These are phyloP conservation scores for Xerocomellus chrysenteron DNA, from an alignment of 768 basidiomycete species.

Conservation along the genomic window DNA sequence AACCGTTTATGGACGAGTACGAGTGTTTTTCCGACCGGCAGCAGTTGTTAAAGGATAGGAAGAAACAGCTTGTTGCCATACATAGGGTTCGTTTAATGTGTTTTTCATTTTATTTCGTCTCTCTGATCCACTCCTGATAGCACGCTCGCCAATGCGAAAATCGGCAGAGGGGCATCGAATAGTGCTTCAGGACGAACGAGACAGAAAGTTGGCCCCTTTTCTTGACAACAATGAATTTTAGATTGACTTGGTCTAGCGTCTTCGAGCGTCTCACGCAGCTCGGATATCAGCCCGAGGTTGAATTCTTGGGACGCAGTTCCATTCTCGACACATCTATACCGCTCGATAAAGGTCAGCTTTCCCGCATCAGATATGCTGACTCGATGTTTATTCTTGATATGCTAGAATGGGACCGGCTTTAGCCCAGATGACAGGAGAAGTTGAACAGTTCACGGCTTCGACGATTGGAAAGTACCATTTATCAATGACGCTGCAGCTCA, in stretches of 20 bases:
- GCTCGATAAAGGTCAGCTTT: conserved; percentile 7
- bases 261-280: neutral
- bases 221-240: neutral
- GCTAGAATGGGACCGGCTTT: conserved; percentile 8
- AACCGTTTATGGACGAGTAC: conserved; percentile 9
- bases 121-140: neutral
- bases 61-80: neutral
- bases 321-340: neutral
- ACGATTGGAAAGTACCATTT: neutral
- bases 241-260: neutral
- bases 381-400: neutral
- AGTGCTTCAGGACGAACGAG: neutral
- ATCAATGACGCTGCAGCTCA: neutral
- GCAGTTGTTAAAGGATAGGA: neutral
- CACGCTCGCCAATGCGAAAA: neutral
- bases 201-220: neutral
- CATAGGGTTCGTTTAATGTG: neutral
- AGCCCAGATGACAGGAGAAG: neutral
- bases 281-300: conserved; percentile 9
- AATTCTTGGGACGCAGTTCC: neutral
- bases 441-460: neutral
- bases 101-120: neutral
- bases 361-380: neutral
- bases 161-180: neutral
- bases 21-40: neutral